Evolutionary conservation across 1,284 basidiomycete genomes (phyloP), one percentile per base, ranked within the genome.

Genomic region (Irpex sp.): DNA sequence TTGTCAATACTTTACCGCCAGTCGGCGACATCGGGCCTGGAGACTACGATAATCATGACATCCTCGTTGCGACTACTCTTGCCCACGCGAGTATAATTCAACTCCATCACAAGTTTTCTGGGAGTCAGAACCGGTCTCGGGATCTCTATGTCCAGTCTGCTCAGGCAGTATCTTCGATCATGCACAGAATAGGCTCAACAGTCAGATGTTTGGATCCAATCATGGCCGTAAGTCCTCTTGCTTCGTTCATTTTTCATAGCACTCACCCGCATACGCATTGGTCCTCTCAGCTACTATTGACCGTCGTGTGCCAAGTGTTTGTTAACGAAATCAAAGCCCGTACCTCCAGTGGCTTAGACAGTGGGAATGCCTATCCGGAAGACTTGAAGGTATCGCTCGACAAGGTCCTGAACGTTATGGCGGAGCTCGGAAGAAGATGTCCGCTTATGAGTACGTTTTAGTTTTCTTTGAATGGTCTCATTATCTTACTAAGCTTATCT

Each of bases 41-140:
- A 35, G 63, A 62, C 21, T 28, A 3, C 19, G 52, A 54, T 21
- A 61, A 63, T 21, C 66, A 63, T 56, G 67, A 67, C 35, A 60
- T 58, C n/a, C 60, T 72, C 28, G 58, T 69, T 14, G 69, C 68
- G 8, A 66, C 67, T 59, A 69, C 69, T 14, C 60, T 71, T 21
- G 66, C 69, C 36, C 63, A 60, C 21, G 67, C 61, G 9, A 69
- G 69, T 52, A 65, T 65, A 10, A 71, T 72, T 55, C 69, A 69
- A 60, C 65, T 72, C 7, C 66, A 69, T 56, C 64, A 66, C 63
- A 63, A 61, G 35, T 67, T 69, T 55, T 16, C 55, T 14, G 18
- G 56, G 54, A 65, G 65, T 19, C 49, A 64, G 19, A 64, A 61
- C 51, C 63, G 62, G 61, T 66, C 62, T 56, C 58, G 65, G 39